Evolutionary conservation across 352 stramenopile species (phyloP).

Genomic region (Phytophthora cryptogea): DNA sequence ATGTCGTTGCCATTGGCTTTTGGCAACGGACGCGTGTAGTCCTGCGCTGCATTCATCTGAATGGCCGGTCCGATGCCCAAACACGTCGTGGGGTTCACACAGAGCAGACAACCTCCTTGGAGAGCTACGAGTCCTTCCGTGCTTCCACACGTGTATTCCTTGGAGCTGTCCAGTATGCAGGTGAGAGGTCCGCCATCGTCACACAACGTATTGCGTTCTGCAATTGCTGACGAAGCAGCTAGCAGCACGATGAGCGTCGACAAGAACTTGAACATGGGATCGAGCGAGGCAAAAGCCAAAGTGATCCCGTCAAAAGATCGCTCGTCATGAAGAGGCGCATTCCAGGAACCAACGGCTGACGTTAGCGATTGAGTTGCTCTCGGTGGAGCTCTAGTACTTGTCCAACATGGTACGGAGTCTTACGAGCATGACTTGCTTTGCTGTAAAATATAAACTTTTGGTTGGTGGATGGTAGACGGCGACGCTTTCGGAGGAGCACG

Average conservation of each 20-base stretch:
- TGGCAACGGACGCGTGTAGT: slow-evolving; percentile 7
- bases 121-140: slow-evolving; percentile 41
- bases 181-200: slow-evolving; percentile 39
- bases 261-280: slow-evolving; percentile 1
- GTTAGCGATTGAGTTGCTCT: neutral
- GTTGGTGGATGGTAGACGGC: slow-evolving; percentile 25
- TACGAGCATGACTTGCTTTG: neutral
- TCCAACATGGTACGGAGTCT: neutral
- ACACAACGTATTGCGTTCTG: slow-evolving; percentile 33
- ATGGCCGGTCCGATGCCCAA: neutral
- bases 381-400: neutral
- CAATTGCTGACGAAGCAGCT: slow-evolving; percentile 4
- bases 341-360: slow-evolving; percentile 10
- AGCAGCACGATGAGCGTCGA: slow-evolving; percentile 8
- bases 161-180: neutral
- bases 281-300: slow-evolving; percentile 11
- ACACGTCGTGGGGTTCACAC: slow-evolving; percentile 46
- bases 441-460: neutral
- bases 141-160: slow-evolving; percentile 18
- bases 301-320: slow-evolving; percentile 16
- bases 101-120: slow-evolving; percentile 53
- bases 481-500: slow-evolving; percentile 67
- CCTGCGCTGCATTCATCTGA: neutral
- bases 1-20: slow-evolving; percentile 37
- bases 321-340: slow-evolving; percentile 22